Evolutionary conservation across 768 basidiomycete genomes (phyloP).

Genomic region (Termitomyces sp.): DNA sequence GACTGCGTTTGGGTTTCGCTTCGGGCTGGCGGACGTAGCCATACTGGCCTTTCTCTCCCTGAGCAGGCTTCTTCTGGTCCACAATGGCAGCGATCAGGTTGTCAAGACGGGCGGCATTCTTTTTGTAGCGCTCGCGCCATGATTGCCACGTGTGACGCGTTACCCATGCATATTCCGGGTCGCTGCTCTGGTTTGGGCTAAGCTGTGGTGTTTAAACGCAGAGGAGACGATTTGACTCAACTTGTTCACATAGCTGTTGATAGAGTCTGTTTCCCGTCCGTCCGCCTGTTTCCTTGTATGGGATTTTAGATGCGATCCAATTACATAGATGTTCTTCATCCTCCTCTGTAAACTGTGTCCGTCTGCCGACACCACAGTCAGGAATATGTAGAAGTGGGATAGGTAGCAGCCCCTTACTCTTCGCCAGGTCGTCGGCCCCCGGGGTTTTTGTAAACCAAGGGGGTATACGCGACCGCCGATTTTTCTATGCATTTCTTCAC

Average conservation of each 20-base stretch:
- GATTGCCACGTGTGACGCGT: slow-evolving; percentile 85
- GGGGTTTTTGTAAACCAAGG: slow-evolving; percentile 77
- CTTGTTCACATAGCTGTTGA: slow-evolving; percentile 74
- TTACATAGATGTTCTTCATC: slow-evolving; percentile 70
- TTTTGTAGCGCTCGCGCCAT: slow-evolving; percentile 87
- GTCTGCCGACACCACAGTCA: slow-evolving; percentile 30
- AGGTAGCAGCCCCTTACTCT: slow-evolving; percentile 47
- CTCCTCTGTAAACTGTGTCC: slow-evolving; percentile 71
- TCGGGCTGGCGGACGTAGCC: slow-evolving; percentile 75
- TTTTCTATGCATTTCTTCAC: slow-evolving; percentile 79
- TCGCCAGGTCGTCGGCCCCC: slow-evolving; percentile 77
- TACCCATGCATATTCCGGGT: slow-evolving; percentile 77
- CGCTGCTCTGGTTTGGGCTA: slow-evolving; percentile 36
- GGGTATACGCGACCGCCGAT: slow-evolving; percentile 59
- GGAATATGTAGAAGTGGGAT: not conserved
- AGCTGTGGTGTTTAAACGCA: not conserved
- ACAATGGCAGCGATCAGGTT: slow-evolving; percentile 58
- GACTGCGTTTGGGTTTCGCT: slow-evolving; percentile 54
- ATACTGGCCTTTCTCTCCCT: slow-evolving; percentile 77
- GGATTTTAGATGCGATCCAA: slow-evolving; percentile 82
- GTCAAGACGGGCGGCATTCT: slow-evolving; percentile 67
- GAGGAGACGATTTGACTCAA: slow-evolving; percentile 17
- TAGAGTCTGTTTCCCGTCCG: slow-evolving; percentile 80
- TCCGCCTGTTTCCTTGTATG: slow-evolving; percentile 77
- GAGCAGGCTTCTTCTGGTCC: slow-evolving; percentile 58